Conservation (phyloP, 352 stramenopile species). For the Globisporangium spiculum region DNA sequence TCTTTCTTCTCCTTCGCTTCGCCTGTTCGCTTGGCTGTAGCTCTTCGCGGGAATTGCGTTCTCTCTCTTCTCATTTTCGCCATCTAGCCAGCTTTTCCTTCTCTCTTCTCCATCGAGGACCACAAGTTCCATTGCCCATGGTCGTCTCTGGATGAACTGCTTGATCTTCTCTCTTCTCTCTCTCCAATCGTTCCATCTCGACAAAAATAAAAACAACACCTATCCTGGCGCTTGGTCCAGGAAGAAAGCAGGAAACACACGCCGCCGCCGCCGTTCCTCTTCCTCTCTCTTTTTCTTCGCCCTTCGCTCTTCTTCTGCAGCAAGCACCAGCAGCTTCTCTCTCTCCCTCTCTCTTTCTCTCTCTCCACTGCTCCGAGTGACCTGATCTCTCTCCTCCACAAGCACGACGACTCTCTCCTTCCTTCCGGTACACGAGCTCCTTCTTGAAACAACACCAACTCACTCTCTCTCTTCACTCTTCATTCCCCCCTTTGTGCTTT, state of each 20-base stretch:
- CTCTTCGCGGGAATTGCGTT: not conserved
- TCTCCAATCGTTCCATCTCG: slow-evolving; percentile 22
- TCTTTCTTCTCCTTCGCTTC: not conserved
- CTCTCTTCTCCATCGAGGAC: slow-evolving; percentile 6
- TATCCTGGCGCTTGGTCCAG: slow-evolving; percentile 15
- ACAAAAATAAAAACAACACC: slow-evolving; percentile 20
- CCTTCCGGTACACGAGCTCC: not conserved
- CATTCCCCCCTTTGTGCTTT: not conserved
- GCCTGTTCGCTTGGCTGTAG: not conserved
- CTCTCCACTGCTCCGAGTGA: slow-evolving; percentile 2
- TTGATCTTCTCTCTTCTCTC: not conserved
- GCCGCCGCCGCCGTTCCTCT: not conserved
- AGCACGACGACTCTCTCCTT: not conserved
- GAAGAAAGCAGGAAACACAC: not conserved
- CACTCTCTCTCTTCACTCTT: slow-evolving; percentile 6
- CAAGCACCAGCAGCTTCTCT: slow-evolving; percentile 1
- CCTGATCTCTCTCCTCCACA: slow-evolving; percentile 1
- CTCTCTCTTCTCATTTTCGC: slow-evolving; percentile 2
- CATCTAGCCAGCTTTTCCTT: not conserved
- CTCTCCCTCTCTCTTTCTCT: slow-evolving; percentile 3
- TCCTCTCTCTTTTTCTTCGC: slow-evolving; percentile 3
- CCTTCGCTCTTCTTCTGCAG: slow-evolving; percentile 1
- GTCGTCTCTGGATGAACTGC: not conserved
- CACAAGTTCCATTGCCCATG: slow-evolving; percentile 46
- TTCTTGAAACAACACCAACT: slow-evolving; percentile 2